Percentiles rank a stretch among this genome's conserved stretches.
Conservation (phyloP, 306 rosid species). For the Mimosa bimucronata region DNA sequence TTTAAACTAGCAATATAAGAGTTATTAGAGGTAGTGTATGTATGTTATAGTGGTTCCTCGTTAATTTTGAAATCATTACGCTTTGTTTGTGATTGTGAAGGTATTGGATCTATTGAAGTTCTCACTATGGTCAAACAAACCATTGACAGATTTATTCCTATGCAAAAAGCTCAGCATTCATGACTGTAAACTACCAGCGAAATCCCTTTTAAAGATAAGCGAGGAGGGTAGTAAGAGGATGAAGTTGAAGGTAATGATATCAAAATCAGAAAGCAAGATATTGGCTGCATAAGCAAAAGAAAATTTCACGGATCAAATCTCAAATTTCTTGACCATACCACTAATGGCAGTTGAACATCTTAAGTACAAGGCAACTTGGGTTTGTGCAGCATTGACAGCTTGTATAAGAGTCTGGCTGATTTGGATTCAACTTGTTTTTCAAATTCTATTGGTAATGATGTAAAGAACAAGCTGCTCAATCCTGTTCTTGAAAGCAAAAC, state of each 20-base stretch:
- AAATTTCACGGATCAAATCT: background rate
- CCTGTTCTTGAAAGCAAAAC: background rate
- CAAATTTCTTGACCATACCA: background rate
- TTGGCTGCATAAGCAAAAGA: background rate
- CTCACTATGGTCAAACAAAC: background rate
- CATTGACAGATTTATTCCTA: background rate
- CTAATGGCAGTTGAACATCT: background rate
- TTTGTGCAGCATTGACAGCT: background rate
- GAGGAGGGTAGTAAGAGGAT: too few relatives aligned
- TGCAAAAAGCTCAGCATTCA: background rate
- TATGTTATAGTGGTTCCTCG: too few relatives aligned
- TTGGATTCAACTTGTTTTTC: too few relatives aligned
- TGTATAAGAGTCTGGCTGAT: background rate
- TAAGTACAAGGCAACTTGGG: background rate
- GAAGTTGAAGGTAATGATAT: background rate
- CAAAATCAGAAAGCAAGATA: background rate
- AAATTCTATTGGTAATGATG: too few relatives aligned
- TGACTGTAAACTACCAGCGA: background rate
- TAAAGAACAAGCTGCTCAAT: background rate
- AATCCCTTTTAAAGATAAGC: background rate
- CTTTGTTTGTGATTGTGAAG: background rate
- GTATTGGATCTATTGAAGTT: background rate
- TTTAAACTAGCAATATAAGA: too few relatives aligned
- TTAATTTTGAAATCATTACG: too few relatives aligned
- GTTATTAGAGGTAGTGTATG: too few relatives aligned